A percentile compares a stretch with the other conserved stretches of the same genome.
phyloP scores from a whole-genome alignment of 768 basidiomycete species.

The Tylopilus vinaceipallidus region DNA sequence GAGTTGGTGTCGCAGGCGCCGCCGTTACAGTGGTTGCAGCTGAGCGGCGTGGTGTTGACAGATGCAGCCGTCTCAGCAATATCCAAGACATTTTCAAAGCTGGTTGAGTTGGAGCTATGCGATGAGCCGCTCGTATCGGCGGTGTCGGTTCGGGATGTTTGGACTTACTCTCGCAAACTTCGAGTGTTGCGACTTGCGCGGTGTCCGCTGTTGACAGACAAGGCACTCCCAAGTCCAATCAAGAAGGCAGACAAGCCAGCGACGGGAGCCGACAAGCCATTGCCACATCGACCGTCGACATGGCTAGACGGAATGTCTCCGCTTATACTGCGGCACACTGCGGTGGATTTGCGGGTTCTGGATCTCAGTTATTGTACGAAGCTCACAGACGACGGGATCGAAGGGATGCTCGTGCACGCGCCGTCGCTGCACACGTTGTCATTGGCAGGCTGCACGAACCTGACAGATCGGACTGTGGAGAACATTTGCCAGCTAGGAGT shows the following conservation, averaged over 20 bases:
- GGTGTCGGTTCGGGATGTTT: conserved; percentile 73
- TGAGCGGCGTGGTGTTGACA: conserved; percentile 66
- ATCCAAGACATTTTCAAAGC: conserved; percentile 68
- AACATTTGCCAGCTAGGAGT: conserved; percentile 70
- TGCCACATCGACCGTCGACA: conserved; percentile 54
- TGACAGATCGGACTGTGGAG: conserved; percentile 72
- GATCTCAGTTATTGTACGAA: conserved; percentile 72
- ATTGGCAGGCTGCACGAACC: conserved; percentile 69
- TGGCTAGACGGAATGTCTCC: conserved; percentile 65
- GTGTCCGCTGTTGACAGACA: conserved; percentile 75
- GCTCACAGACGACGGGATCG: conserved; percentile 73
- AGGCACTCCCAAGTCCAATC: conserved; percentile 61
- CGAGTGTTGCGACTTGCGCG: conserved; percentile 74
- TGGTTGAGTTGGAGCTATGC: conserved; percentile 80
- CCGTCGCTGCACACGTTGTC: conserved; percentile 74
- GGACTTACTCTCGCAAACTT: conserved; percentile 76
- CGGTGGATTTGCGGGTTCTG: conserved; percentile 73
- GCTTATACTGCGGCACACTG: conserved; percentile 58
- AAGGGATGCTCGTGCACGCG: conserved; percentile 72
- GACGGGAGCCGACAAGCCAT: conserved; percentile 43
- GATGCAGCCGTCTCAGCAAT: conserved; percentile 64
- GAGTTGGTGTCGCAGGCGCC: conserved; percentile 68
- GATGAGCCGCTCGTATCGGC: conserved; percentile 68
- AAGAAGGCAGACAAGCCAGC: conserved; percentile 33
- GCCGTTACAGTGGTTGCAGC: conserved; percentile 69